Percentiles rank a stretch among this genome's conserved stretches.
Conservation (phyloP, 176 grass and related monocot species). For the Aegilops tauschii region DNA sequence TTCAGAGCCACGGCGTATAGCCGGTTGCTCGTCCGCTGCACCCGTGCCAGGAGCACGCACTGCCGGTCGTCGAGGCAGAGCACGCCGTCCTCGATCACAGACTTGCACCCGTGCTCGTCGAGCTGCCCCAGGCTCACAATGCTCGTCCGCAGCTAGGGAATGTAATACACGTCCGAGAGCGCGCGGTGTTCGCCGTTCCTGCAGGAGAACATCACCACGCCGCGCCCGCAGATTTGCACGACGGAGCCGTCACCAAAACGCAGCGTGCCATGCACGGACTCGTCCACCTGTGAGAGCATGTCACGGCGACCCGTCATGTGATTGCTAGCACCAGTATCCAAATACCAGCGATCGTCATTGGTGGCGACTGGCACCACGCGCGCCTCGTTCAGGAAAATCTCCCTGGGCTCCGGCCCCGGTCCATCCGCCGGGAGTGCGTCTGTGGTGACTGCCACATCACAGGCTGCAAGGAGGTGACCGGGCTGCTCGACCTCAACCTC, state of each 20-base stretch:
- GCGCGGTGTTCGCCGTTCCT: not conserved
- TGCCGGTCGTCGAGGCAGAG: not conserved
- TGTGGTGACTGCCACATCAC: rapidly evolving
- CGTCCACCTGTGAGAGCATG: not conserved
- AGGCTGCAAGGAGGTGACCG: rapidly evolving
- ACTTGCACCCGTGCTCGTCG: not conserved
- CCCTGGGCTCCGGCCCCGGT: too few species aligned
- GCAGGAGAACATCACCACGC: not conserved
- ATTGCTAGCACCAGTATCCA: too few species aligned
- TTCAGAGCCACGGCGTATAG: not conserved
- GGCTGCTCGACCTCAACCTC: not conserved
- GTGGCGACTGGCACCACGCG: too few species aligned
- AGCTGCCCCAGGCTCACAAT: not conserved
- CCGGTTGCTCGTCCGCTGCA: not conserved
- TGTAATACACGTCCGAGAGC: not conserved
- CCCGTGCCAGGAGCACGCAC: too few species aligned
- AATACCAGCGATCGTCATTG: too few species aligned
- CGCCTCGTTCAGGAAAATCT: too few species aligned
- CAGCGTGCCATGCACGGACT: rapidly evolving
- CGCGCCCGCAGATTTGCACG: not conserved
- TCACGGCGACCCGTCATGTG: too few species aligned
- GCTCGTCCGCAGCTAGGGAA: not conserved
- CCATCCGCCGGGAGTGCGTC: rapidly evolving
- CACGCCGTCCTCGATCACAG: not conserved
- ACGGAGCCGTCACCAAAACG: too few species aligned